Conservation (phyloP, 257 asterid species). For the Capsicum pubescens region DNA sequence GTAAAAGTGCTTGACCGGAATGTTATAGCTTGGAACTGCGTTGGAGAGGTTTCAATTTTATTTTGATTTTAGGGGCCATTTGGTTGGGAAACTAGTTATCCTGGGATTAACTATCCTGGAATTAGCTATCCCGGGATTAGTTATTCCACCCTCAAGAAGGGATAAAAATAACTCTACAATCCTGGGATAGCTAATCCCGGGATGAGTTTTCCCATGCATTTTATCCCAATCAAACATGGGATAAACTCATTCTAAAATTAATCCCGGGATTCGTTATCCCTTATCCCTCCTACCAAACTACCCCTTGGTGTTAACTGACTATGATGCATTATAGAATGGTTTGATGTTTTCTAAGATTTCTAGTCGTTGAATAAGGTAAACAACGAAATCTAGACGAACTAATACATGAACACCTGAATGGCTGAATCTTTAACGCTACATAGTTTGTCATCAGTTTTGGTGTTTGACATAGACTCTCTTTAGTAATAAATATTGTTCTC, state of each 20-base stretch:
- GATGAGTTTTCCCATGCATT: too few species aligned
- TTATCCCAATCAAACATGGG: too few species aligned
- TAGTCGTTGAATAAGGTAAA: background rate
- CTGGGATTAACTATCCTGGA: too few species aligned
- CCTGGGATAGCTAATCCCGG: too few species aligned
- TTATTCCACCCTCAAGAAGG: too few species aligned
- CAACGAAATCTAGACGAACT: background rate
- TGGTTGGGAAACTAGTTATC: too few species aligned
- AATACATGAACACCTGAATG: background rate
- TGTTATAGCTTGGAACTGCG: background rate
- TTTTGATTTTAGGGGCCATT: background rate
- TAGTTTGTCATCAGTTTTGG: constrained; percentile 8
- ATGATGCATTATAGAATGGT: constrained; percentile 3
- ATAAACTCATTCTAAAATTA: too few species aligned
- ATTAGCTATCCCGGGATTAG: too few species aligned
- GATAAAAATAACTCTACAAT: too few species aligned
- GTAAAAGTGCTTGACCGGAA: background rate
- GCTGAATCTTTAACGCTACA: constrained; percentile 4
- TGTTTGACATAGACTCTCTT: background rate
- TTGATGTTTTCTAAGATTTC: background rate
- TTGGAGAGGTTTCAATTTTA: background rate
- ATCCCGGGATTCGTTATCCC: too few species aligned
- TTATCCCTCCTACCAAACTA: too few species aligned
- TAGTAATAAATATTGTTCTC: background rate
- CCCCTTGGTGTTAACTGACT: background rate